Base-by-base conservation (phyloP, 371 early-diverging fungal genomes). In the Mucor lusitanicus region DNA sequence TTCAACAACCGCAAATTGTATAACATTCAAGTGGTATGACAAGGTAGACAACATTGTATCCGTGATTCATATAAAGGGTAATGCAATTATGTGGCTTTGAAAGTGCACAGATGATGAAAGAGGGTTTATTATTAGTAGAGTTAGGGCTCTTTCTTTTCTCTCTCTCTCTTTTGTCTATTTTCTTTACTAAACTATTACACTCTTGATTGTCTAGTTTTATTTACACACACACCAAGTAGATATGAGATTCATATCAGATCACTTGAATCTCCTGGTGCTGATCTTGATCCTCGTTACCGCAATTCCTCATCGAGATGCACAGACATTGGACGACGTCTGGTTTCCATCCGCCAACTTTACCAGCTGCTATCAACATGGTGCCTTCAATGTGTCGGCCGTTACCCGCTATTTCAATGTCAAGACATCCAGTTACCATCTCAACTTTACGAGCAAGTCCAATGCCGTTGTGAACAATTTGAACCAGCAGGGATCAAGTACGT, bases 291-390 rank as follows among this genome's bases (percentile, higher is more conserved):
- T 55, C 8, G 28, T 7, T 13, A 11, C 50, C 1, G 50, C 23
- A 50, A 50, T 50, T 25, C 50, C 57, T 4, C 27, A 33, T 25
- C 46, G 58, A 44, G 13, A 59, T 15, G 64, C 64, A 61, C 65
- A 65, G 30, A n/a, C 13, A 11, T 39, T 70, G 28, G 62, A 70
- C 39, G 21, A 65, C 13, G 66, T 69, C 12, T 66, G 66, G 65
- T 73, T 69, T 59, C 44, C 65, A 21, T 13, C 59, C 6, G 50
- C 35, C 44, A 73, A 73, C 44, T 73, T 66, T 30, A 70, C 70
- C 8, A 56, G 63, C 30, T 73, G 73, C 17, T 46, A 63, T n/a
- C 39, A 33, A 8, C 33, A 59, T 7, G 57, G 61, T 13, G 53
- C 63, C n/a, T 42, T 74, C 28, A 59, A 59, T 46, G 67, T 74